Evolutionary conservation across 306 rosid genomes (phyloP).

Genomic region (Gynostemma pentaphyllum): DNA sequence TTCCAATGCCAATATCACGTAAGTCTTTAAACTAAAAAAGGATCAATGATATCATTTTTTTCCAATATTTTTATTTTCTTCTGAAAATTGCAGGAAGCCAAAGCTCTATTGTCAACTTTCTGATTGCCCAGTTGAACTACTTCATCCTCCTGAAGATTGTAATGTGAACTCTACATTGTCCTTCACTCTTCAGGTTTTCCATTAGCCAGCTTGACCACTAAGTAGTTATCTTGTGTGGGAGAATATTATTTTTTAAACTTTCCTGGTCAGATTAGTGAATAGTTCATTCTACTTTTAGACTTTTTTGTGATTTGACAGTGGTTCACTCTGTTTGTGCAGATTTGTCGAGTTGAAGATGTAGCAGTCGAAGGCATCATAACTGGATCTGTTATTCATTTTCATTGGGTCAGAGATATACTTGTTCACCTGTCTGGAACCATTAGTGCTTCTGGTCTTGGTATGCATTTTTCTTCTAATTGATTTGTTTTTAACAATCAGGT

Average conservation of each 20-base stretch:
- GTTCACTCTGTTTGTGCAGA: constrained; percentile 42
- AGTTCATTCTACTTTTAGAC: background rate
- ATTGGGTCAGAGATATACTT: constrained; percentile 60
- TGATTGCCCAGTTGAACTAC: constrained; percentile 72
- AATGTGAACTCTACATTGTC: constrained; percentile 85
- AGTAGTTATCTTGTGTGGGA: constrained; percentile 23
- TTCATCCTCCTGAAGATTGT: constrained; percentile 97
- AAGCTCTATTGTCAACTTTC: constrained; percentile 57
- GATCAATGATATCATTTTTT: background rate
- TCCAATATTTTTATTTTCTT: constrained; percentile 6
- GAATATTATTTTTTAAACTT: constrained; percentile 7
- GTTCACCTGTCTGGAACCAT: constrained; percentile 51
- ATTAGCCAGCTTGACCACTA: constrained; percentile 22
- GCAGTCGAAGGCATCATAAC: constrained; percentile 58
- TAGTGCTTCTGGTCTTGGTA: constrained; percentile 86
- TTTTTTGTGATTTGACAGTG: constrained; percentile 15
- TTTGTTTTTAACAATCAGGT: background rate
- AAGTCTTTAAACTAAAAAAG: constrained; percentile 23
- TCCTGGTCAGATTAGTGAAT: constrained; percentile 17
- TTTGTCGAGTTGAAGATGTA: constrained; percentile 87
- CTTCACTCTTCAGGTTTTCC: constrained; percentile 92
- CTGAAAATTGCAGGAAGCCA: constrained; percentile 41
- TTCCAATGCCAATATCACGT: constrained; percentile 31
- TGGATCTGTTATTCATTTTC: constrained; percentile 89
- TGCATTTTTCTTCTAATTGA: constrained; percentile 10